Percentiles rank a stretch among this genome's conserved stretches.
Evolutionary conservation across 768 basidiomycete genomes (phyloP).

Genomic region (Collybia sp.): DNA sequence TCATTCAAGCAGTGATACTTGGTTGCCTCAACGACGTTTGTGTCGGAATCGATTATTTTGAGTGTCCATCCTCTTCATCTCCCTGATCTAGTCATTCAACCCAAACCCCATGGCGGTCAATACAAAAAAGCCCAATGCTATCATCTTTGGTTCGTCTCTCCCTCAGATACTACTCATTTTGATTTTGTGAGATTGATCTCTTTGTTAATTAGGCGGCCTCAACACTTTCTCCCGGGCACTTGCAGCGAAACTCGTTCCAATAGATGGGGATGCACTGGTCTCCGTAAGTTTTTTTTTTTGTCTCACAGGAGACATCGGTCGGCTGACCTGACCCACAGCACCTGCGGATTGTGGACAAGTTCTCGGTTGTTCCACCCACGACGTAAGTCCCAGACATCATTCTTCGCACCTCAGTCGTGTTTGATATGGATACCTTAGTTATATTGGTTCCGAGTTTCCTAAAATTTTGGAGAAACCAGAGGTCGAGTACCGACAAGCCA

Average conservation of each 20-base stretch:
- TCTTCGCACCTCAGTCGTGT: constrained; percentile 24
- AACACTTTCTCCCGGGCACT: constrained; percentile 77
- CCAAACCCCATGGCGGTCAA: constrained; percentile 25
- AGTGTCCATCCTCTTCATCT: too few species aligned
- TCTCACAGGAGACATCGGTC: constrained; percentile 9
- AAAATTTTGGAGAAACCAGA: constrained; percentile 59
- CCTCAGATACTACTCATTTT: constrained; percentile 2
- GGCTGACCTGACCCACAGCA: constrained; percentile 34
- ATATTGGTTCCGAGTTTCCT: constrained; percentile 74
- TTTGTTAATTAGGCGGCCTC: constrained; percentile 56
- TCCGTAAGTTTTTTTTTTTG: constrained; percentile 57
- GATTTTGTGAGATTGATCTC: neutral
- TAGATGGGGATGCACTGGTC: constrained; percentile 64
- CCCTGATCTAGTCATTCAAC: neutral
- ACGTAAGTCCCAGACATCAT: constrained; percentile 41
- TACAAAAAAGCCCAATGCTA: constrained; percentile 49
- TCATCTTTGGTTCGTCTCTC: constrained; percentile 61
- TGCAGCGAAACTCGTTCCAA: constrained; percentile 61
- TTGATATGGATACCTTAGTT: constrained; percentile 37
- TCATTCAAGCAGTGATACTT: too few species aligned
- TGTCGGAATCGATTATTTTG: too few species aligned
- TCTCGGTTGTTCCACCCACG: constrained; percentile 67
- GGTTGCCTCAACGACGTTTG: constrained; percentile 1
- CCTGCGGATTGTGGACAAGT: constrained; percentile 71
- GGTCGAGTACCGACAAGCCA: constrained; percentile 80